Conservation (phyloP, 2,329 filamentous ascomycete genomes). For the Plectosphaerella cucumerina region DNA sequence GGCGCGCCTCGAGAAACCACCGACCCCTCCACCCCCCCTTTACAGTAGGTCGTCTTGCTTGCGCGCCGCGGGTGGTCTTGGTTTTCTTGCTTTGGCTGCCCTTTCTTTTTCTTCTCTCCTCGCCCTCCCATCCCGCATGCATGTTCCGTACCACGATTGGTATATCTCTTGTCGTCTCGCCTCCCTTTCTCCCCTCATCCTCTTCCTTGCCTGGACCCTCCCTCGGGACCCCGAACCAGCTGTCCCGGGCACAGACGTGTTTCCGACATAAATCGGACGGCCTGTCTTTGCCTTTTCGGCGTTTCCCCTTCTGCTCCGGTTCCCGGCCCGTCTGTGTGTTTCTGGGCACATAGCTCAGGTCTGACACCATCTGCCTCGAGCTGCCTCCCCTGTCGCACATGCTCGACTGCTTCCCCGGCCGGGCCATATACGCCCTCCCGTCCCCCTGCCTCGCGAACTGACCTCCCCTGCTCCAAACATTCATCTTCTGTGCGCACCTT, state of each 20-base stretch:
- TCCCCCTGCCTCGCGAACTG: no score
- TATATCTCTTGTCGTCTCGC: background rate
- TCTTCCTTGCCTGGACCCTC: background rate
- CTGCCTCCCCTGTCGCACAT: background rate
- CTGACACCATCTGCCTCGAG: background rate
- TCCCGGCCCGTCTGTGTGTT: background rate
- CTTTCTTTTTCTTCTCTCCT: background rate
- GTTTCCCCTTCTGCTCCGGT: background rate
- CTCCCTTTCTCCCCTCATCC: background rate
- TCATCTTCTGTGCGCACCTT: no score
- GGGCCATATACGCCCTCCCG: no score
- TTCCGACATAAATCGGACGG: slow-evolving; percentile 4
- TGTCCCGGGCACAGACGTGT: background rate
- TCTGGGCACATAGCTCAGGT: background rate
- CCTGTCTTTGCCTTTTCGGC: background rate
- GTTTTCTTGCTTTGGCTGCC: slow-evolving; percentile 1
- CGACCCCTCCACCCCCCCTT: no score
- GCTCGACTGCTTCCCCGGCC: background rate
- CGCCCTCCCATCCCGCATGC: background rate
- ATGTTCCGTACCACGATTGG: background rate
- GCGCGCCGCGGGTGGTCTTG: background rate
- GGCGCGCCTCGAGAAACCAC: background rate
- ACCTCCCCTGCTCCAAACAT: no score
- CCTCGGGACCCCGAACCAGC: background rate
- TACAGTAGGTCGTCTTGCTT: background rate